Percentiles rank a stretch among this genome's conserved stretches.
Conservation (phyloP, 1,284 basidiomycete species). For the Thelephora terrestris region DNA sequence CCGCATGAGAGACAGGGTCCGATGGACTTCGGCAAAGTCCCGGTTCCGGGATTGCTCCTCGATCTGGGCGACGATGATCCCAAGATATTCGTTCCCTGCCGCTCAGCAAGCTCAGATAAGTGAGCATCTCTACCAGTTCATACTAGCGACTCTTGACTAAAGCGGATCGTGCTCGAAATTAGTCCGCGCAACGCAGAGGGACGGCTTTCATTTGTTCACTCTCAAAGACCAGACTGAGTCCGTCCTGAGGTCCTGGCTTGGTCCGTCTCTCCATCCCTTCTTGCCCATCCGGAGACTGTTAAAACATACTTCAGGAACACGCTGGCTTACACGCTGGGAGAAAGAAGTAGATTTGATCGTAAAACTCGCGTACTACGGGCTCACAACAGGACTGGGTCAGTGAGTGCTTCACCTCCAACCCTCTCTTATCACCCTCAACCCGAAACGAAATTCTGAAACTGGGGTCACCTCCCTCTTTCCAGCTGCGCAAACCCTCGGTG, state of each 20-base stretch:
- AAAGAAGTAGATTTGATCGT: slow-evolving; percentile 68
- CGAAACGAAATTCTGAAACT: slow-evolving; percentile 6
- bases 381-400: slow-evolving; percentile 70
- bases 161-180: not conserved
- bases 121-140: slow-evolving; percentile 29
- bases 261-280: slow-evolving; percentile 31
- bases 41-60: slow-evolving; percentile 15
- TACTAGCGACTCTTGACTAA: not conserved
- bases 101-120: slow-evolving; percentile 82
- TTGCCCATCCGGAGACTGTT: slow-evolving; percentile 1
- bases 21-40: slow-evolving; percentile 5
- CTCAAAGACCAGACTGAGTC: slow-evolving; percentile 70
- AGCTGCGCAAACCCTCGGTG: slow-evolving; percentile 79
- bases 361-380: slow-evolving; percentile 63
- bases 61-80: slow-evolving; percentile 6
- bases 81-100: slow-evolving; percentile 45
- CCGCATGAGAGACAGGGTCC: slow-evolving; percentile 10
- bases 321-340: slow-evolving; percentile 77
- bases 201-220: slow-evolving; percentile 67
- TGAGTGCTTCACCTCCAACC: slow-evolving; percentile 1
- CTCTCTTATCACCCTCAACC: slow-evolving; percentile 1
- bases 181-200: slow-evolving; percentile 85
- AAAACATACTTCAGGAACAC: slow-evolving; percentile 47
- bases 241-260: slow-evolving; percentile 68
- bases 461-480: slow-evolving; percentile 2